Evolutionary conservation across 805 yeast species (phyloP).

Genomic region (Candida taoyuanica): DNA sequence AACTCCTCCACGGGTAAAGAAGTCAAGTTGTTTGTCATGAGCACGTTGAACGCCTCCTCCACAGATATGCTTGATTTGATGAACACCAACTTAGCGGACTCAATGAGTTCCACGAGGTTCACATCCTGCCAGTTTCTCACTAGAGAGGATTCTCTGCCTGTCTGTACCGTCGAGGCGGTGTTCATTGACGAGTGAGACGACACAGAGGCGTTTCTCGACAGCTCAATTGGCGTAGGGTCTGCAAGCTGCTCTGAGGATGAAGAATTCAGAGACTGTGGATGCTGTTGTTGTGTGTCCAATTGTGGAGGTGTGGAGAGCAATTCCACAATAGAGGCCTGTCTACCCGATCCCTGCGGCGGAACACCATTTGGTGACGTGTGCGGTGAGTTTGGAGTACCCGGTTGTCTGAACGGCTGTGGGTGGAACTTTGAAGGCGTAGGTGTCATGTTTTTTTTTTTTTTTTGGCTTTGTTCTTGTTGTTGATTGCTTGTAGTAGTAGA

Average conservation of each 20-base stretch:
- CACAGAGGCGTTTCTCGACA: constrained; percentile 26
- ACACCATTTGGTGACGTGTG: not conserved
- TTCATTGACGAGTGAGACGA: constrained; percentile 54
- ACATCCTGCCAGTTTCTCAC: constrained; percentile 74
- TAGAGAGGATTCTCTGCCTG: constrained; percentile 19
- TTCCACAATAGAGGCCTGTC: constrained; percentile 71
- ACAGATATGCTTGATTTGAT: constrained; percentile 67
- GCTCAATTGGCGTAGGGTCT: constrained; percentile 8
- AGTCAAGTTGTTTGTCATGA: constrained; percentile 69
- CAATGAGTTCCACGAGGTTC: constrained; percentile 67
- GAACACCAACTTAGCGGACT: constrained; percentile 68
- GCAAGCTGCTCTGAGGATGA: constrained; percentile 4
- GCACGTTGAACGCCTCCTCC: constrained; percentile 81
- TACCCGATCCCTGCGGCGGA: constrained; percentile 28
- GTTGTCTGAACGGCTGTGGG: constrained; percentile 31
- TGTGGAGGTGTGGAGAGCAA: constrained; percentile 75
- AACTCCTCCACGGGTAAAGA: constrained; percentile 73
- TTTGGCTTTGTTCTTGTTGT: too few species aligned
- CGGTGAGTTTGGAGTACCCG: constrained; percentile 20
- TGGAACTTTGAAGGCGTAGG: constrained; percentile 31
- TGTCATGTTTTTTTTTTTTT: constrained; percentile 15
- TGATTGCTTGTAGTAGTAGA: constrained; percentile 8
- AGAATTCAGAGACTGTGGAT: not conserved
- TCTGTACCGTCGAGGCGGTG: constrained; percentile 39
- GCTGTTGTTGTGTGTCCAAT: constrained; percentile 28